Conservation (phyloP, 805 yeast genomes). For the Kurtzmaniella fragi region DNA sequence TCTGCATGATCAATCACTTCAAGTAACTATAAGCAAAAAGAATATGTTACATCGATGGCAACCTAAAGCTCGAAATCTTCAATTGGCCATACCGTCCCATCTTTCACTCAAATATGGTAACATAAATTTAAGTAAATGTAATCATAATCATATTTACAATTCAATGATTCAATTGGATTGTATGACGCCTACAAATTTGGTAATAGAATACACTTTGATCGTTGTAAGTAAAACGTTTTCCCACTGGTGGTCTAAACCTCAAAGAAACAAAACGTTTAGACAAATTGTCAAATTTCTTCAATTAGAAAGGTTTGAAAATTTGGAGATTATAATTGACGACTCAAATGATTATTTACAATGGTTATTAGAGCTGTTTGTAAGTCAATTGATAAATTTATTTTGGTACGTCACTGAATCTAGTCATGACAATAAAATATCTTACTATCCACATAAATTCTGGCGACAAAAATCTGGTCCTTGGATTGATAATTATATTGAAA, state of each 20-base stretch:
- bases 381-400: constrained; percentile 43
- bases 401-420: constrained; percentile 62
- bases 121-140: no score
- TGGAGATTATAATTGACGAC: constrained; percentile 27
- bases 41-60: constrained; percentile 6
- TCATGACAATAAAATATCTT: constrained; percentile 25
- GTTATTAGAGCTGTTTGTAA: constrained; percentile 47
- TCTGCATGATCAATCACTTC: no score
- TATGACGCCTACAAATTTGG: constrained; percentile 24
- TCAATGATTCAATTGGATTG: constrained; percentile 8
- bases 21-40: not conserved
- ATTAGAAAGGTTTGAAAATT: constrained; percentile 29
- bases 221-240: constrained; percentile 50
- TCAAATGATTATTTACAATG: constrained; percentile 44
- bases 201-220: constrained; percentile 38
- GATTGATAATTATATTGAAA: constrained; percentile 35
- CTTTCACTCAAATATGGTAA: no score
- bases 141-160: no score
- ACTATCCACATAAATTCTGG: constrained; percentile 62
- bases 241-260: constrained; percentile 45
- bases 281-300: constrained; percentile 34
- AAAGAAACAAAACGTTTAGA: constrained; percentile 41
- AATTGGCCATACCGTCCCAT: no score
- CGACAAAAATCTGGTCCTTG: constrained; percentile 34
- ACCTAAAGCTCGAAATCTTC: constrained; percentile 13